phyloP scores from a whole-genome alignment of 2,329 filamentous ascomycete genomes.

The Stagonosporopsis tanaceti region DNA sequence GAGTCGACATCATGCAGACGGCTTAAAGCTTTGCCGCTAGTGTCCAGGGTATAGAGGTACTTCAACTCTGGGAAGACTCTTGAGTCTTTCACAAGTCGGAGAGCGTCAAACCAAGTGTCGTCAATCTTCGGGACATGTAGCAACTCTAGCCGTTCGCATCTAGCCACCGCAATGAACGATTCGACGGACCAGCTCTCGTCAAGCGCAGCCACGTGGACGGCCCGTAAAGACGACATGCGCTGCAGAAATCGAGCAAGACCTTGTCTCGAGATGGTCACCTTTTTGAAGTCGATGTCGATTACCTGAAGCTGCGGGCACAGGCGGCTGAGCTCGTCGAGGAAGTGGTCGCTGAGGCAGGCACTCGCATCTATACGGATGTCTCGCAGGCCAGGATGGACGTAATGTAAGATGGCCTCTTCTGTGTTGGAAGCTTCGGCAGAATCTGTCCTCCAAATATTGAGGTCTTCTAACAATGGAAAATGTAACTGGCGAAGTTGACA shows the following conservation, averaged over 20 bases:
- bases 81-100: not conserved
- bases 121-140: not conserved
- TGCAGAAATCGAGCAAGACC: conserved; percentile 3
- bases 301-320: not conserved
- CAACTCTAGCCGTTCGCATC: not conserved
- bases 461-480: not conserved
- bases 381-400: not conserved
- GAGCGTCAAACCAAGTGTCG: not conserved
- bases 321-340: conserved; percentile 2
- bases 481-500: not conserved
- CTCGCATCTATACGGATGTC: conserved; percentile 1
- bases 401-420: conserved; percentile 1
- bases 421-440: not conserved
- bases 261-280: not conserved
- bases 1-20: not conserved
- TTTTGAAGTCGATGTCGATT: conserved; percentile 1
- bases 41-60: not conserved
- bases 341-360: not conserved
- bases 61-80: not conserved
- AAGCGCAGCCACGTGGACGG: conserved; percentile 1
- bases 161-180: not conserved
- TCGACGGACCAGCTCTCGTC: not conserved
- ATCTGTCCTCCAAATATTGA: conserved; percentile 1
- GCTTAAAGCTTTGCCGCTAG: not conserved
- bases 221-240: not conserved